Evolutionary conservation across 2,329 filamentous ascomycete species (phyloP).

Genomic region (Albifimbria verrucaria): DNA sequence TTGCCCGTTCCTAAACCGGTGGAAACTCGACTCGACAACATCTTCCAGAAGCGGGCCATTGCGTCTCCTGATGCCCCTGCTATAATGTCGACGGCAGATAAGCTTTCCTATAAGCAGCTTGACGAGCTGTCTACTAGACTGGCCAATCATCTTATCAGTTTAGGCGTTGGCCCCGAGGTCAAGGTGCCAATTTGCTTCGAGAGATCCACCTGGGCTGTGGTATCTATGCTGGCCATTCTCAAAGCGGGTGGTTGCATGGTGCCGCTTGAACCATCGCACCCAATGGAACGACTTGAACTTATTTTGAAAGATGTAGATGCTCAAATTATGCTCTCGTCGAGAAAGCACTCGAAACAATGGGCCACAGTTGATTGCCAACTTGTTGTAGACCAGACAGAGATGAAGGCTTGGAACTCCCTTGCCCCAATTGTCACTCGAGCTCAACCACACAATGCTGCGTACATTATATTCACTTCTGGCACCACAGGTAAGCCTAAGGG

Average conservation of each 20-base stretch:
- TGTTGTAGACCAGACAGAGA: too few relatives aligned
- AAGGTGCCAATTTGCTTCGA: constrained; percentile 29
- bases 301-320: not conserved
- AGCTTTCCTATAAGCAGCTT: not conserved
- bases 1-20: too few relatives aligned
- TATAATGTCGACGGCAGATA: not conserved
- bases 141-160: not conserved
- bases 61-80: not conserved
- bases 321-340: not conserved
- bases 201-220: constrained; percentile 14
- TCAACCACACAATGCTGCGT: too few relatives aligned
- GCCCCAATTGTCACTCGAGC: too few relatives aligned
- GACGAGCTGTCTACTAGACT: not conserved
- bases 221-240: constrained; percentile 19
- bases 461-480: constrained; percentile 13
- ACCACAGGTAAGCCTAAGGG: constrained; percentile 12
- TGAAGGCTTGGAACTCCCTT: too few relatives aligned
- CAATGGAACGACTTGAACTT: not conserved
- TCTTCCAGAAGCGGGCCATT: too few relatives aligned
- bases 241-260: constrained; percentile 23
- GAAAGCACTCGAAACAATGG: too few relatives aligned
- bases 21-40: too few relatives aligned
- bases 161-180: constrained; percentile 12
- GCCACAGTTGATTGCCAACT: too few relatives aligned
- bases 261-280: constrained; percentile 5